Conservation (phyloP, 192 early-diverging fungal species). For the Umbelopsis ramanniana region DNA sequence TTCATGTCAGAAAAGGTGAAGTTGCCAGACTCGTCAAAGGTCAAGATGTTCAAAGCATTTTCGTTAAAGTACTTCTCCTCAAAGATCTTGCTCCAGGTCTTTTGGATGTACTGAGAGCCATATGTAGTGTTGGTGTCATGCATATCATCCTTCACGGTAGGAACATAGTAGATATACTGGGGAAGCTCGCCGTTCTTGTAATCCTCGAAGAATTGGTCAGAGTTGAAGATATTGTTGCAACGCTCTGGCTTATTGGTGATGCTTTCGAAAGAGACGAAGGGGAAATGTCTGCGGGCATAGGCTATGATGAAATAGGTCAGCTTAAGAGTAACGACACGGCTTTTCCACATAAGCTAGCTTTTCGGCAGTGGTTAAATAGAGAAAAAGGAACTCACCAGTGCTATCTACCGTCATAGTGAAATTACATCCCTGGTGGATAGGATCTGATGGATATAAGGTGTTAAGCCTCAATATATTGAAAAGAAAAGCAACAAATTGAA, state of each 20-base stretch:
- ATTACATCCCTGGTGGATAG: too few relatives aligned
- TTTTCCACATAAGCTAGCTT: background rate
- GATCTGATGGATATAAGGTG: too few relatives aligned
- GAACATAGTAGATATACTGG: constrained; percentile 22
- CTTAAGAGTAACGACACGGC: too few relatives aligned
- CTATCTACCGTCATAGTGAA: too few relatives aligned
- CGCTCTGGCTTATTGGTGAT: constrained; percentile 7
- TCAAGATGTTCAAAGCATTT: constrained; percentile 1
- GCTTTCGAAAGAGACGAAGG: constrained; percentile 17
- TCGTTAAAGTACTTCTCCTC: background rate
- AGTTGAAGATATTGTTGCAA: constrained; percentile 19
- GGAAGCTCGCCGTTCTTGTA: constrained; percentile 4
- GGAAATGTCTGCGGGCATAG: constrained; percentile 15
- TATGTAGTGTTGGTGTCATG: constrained; percentile 23
- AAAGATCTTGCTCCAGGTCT: constrained; percentile 7
- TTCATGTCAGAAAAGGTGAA: constrained; percentile 5
- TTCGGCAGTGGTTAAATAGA: too few relatives aligned
- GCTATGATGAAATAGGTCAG: background rate
- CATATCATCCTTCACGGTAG: background rate
- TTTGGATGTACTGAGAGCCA: background rate
- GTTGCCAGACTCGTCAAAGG: constrained; percentile 21
- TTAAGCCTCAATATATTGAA: too few relatives aligned
- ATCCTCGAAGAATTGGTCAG: constrained; percentile 6
- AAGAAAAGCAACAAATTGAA: too few relatives aligned
- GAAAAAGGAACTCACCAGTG: too few relatives aligned